phyloP scores from a whole-genome alignment of 192 early-diverging fungal genomes.

The Gaertneriomyces sp. region DNA sequence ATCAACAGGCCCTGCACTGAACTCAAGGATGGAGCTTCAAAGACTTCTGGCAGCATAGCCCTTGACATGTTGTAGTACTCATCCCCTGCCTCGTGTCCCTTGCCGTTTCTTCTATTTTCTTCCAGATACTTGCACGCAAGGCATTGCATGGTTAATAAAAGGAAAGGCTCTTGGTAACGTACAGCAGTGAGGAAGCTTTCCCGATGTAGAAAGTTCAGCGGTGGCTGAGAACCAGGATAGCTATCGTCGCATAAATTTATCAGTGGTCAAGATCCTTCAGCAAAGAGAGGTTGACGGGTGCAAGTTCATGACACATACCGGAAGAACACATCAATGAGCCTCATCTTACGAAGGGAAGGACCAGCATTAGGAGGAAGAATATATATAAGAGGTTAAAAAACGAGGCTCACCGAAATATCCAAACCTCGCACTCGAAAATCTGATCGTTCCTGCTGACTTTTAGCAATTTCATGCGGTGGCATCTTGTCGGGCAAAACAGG shows the following conservation, averaged over 20 bases:
- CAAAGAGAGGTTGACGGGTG: not conserved
- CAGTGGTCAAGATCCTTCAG: not conserved
- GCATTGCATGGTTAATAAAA: slow-evolving; percentile 21
- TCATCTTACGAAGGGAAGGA: slow-evolving; percentile 3
- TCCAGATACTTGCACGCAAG: slow-evolving; percentile 1
- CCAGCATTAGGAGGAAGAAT: not conserved
- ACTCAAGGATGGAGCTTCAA: slow-evolving; percentile 4
- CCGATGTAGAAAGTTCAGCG: slow-evolving; percentile 11
- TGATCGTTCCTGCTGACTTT: not conserved
- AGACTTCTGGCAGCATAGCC: slow-evolving; percentile 5
- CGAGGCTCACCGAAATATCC: not conserved
- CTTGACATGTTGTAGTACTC: slow-evolving; percentile 7
- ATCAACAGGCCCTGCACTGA: slow-evolving; percentile 19
- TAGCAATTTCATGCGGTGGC: not conserved
- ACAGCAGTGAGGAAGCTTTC: slow-evolving; percentile 5
- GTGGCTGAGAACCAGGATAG: slow-evolving; percentile 10
- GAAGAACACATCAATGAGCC: slow-evolving; percentile 12
- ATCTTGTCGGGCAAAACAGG: not conserved
- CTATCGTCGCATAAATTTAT: not conserved
- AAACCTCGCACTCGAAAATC: not conserved
- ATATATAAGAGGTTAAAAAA: not conserved
- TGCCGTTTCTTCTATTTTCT: not conserved
- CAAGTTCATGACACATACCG: not conserved
- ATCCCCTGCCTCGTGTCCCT: slow-evolving; percentile 5
- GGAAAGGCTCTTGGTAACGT: slow-evolving; percentile 11